Evolutionary conservation across 441 rosid genomes (phyloP), one percentile per base, ranked within the genome.

Genomic region (Erysimum pusillum): DNA sequence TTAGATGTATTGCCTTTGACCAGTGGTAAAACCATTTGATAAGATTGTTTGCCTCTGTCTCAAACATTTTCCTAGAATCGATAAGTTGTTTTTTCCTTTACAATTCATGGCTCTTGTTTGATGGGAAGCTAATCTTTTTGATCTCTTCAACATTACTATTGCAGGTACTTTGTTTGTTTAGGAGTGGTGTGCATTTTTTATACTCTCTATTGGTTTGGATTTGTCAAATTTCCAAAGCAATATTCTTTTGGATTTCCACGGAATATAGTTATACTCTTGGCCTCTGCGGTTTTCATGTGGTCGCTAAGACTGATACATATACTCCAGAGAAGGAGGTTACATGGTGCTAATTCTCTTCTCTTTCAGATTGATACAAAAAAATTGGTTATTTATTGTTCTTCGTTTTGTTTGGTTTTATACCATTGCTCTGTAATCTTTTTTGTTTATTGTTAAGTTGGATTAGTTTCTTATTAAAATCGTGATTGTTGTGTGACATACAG

Each of bases 211-310:
- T 69, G 48, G 79, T 57, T 39, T 41, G 62, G 62, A 31, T 59
- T 66, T 58, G 42, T 68, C 57, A 49, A 17, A 13, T 66, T 46
- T 22, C 51, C 18, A 15, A 46, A 59, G 67, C 4, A 66, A 17
- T 1, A 25, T 28, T 12, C 2, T 59, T 67, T 60, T 61, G 61
- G 17, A 35, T 54, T 11, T 69, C 63, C 63, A 67, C 61, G 54
- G 67, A 67, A 69, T 76, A 68, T 22, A 22, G 25, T 22, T 22
- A 22, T 58, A 77, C 76, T 64, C 72, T 71, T 70, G 67, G 71
- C 80, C 66, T 45, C 80, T 46, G 61, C 76, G 75, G 34, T 76
- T 63, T 76, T 76, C 59, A 39, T 70, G 80, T 36, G 61, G 76
- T 63, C 76, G 71, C 61, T 38, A 28, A 63, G 76, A 70, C 71